phyloP scores from a whole-genome alignment of 495 filamentous ascomycete genomes.

The Talaromyces ruber region DNA sequence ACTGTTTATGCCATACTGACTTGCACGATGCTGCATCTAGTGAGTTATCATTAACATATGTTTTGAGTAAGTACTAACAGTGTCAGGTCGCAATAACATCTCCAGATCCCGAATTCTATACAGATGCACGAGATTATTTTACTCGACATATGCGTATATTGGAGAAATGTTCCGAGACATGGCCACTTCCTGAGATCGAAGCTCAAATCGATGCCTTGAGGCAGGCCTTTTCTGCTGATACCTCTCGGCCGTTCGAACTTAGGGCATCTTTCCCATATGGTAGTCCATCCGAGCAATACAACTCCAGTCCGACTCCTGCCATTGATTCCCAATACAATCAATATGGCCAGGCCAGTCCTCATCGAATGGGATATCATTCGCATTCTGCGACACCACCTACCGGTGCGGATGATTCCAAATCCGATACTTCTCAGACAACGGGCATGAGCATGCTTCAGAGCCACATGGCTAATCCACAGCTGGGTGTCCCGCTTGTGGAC shows the following conservation, averaged over 20 bases:
- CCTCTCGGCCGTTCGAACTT: slow-evolving; percentile 75
- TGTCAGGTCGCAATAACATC: slow-evolving; percentile 83
- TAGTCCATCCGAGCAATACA: slow-evolving; percentile 58
- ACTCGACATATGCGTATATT: slow-evolving; percentile 92
- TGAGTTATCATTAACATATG: slow-evolving; percentile 34
- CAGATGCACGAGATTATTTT: slow-evolving; percentile 83
- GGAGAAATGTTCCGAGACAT: slow-evolving; percentile 73
- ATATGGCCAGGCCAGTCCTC: slow-evolving; percentile 32
- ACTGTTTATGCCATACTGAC: slow-evolving; percentile 88
- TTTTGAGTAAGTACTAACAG: slow-evolving; percentile 9
- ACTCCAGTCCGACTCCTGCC: slow-evolving; percentile 60
- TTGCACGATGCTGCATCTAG: slow-evolving; percentile 92
- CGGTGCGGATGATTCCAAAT: slow-evolving; percentile 64
- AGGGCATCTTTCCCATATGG: slow-evolving; percentile 84
- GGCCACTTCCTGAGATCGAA: slow-evolving; percentile 90
- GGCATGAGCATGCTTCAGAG: slow-evolving; percentile 66
- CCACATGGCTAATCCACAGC: slow-evolving; percentile 34
- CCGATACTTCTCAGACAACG: slow-evolving; percentile 72
- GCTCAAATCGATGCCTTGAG: slow-evolving; percentile 83
- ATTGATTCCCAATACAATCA: slow-evolving; percentile 38
- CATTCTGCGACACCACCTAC: slow-evolving; percentile 77
- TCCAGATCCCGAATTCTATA: slow-evolving; percentile 81
- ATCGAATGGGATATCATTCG: slow-evolving; percentile 64
- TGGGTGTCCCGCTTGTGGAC: slow-evolving; percentile 54
- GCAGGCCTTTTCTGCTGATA: slow-evolving; percentile 88